These are phyloP conservation scores for Boletus holoroseus DNA, from an alignment of 1,284 basidiomycete genomes.

Conservation along the genomic window DNA sequence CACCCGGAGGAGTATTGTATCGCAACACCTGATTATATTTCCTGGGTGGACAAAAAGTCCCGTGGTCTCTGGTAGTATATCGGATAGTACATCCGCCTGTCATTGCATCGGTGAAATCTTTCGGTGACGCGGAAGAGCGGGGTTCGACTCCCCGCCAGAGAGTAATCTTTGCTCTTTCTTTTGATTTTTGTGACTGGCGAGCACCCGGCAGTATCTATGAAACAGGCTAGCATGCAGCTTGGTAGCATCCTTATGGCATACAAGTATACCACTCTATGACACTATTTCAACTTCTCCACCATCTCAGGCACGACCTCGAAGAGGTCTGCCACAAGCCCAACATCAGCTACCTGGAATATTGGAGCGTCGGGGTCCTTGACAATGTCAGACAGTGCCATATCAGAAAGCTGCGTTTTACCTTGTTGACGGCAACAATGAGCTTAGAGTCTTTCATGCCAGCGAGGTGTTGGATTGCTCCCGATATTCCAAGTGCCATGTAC, in stretches of 20 bases:
- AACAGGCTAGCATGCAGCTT: not conserved
- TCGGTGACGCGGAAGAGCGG: constrained; percentile 36
- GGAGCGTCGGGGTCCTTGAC: constrained; percentile 90
- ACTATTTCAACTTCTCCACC: constrained; percentile 74
- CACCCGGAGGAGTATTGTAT: too few species aligned
- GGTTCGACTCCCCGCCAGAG: constrained; percentile 44
- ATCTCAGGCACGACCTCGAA: constrained; percentile 87
- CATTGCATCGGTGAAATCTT: too few species aligned
- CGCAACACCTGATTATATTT: not conserved
- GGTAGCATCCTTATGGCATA: not conserved
- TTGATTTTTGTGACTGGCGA: not conserved
- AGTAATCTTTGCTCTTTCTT: constrained; percentile 9
- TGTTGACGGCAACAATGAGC: constrained; percentile 97
- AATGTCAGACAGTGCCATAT: constrained; percentile 13
- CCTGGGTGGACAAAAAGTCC: accelerated
- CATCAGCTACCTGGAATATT: constrained; percentile 98
- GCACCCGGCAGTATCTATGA: not conserved
- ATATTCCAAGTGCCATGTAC: constrained; percentile 96
- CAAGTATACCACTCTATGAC: constrained; percentile 13
- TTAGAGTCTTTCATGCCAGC: constrained; percentile 99
- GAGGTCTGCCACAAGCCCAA: constrained; percentile 89
- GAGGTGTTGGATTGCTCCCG: constrained; percentile 95
- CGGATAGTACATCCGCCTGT: constrained; percentile 44
- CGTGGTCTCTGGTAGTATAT: constrained; percentile 40
- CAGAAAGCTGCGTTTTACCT: constrained; percentile 44